phyloP scores from a whole-genome alignment of 2,329 filamentous ascomycete genomes.

The Fusarium protoensiforme region DNA sequence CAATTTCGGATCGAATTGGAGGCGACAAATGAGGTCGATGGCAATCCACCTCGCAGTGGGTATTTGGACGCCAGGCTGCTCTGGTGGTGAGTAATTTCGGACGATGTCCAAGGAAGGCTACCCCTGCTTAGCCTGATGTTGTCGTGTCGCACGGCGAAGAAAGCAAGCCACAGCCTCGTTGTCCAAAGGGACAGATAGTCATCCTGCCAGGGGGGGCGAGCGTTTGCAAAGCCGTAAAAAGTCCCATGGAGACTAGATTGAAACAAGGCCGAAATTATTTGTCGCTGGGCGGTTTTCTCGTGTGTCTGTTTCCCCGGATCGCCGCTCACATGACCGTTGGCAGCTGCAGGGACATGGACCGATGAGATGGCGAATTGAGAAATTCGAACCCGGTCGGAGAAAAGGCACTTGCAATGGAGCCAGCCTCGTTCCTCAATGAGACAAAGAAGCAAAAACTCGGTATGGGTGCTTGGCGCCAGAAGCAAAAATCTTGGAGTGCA shows the following conservation, averaged over 20 bases:
- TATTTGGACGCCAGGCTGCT: not conserved
- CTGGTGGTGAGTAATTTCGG: not conserved
- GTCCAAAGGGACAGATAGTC: not conserved
- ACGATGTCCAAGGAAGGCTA: not conserved
- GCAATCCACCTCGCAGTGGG: not conserved
- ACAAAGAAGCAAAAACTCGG: not conserved
- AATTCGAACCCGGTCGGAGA: not conserved
- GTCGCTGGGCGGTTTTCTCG: not conserved
- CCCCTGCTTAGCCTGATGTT: not conserved
- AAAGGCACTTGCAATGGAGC: not conserved
- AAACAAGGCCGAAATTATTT: not conserved
- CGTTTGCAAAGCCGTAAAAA: not conserved
- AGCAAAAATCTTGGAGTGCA: not conserved
- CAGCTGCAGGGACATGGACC: conserved; percentile 34
- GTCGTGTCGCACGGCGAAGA: not conserved
- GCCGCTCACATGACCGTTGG: conserved; percentile 38
- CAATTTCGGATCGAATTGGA: not conserved
- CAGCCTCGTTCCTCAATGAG: not conserved
- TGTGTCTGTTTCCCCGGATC: conserved; percentile 6
- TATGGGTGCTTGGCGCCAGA: not conserved
- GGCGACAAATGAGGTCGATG: not conserved
- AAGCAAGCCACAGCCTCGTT: not conserved
- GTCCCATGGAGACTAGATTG: not conserved
- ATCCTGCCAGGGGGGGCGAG: not conserved
- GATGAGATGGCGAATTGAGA: not conserved